Base-by-base conservation (phyloP, 257 asterid genomes). In the Eucommia ulmoides region DNA sequence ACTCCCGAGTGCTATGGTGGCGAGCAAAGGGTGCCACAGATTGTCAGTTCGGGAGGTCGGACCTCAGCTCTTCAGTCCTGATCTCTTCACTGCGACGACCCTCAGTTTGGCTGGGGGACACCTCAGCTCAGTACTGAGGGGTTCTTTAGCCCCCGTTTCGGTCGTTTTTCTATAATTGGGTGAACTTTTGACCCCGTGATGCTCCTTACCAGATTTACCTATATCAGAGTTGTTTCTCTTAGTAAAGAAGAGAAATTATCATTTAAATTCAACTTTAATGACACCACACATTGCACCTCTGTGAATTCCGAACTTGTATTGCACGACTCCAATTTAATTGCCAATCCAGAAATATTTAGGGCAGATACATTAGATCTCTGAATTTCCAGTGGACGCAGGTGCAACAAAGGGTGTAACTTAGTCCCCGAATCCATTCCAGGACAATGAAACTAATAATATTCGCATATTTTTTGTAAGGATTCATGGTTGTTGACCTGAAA, bases 351-450 rank as follows among this genome's bases (percentile, higher is more conserved):
- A 76, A 86, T 23, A 22, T 65, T 78, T 56, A 86, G 62, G 52
- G 73, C 66, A 53, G 78, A 61, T 68, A 81, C 99, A 45, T 83
- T 88, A 33, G 81, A 79, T 70, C 99, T 81, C 51, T 75, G 77
- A 71, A 86, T 85, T 65, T 83, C 94, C 45, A 86, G 54, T 51
- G 96, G 93, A 64, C 86, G 93, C 64, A 91, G 70, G 72, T 91
- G 96, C 53, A 83, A 96, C 74, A 91, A 58, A 22, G 96, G 96
- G 58, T 83, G 93, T 65, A 91, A 91, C 65, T 61, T 83, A 54
- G 81, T 67, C 20, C 82, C 68, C 58, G 89, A 86, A 61, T 95
- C 99, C 61, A 67, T 82, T 33, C 68, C 6, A n/a, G 99, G 96
- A 76, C 85, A 77, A 41, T 63, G 46, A 65, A 79, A 67, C 42